A percentile compares a stretch with the other conserved stretches of the same genome.
Conservation (phyloP, 169 alveolate genomes). For the Plasmodium adleri region DNA sequence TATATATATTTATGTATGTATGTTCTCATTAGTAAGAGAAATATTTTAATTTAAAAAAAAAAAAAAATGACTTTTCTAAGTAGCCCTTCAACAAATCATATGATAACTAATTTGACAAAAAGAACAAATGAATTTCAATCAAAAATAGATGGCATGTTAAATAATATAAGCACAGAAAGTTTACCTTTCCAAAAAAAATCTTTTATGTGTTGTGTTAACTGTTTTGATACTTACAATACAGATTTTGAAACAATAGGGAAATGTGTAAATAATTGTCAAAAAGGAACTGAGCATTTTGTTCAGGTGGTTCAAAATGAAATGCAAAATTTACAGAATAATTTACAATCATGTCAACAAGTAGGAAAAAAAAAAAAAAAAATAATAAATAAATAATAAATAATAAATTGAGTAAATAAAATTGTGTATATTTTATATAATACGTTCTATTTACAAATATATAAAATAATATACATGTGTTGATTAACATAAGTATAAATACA, state of each 20-base stretch:
- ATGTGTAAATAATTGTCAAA: constrained; percentile 85
- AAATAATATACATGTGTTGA: too few relatives aligned
- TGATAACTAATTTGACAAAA: constrained; percentile 74
- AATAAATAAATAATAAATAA: too few relatives aligned
- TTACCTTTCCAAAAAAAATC: constrained; percentile 85
- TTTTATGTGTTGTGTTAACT: constrained; percentile 82
- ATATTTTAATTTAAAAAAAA: constrained; percentile 2
- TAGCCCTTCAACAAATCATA: constrained; percentile 66
- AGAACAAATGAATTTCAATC: constrained; percentile 85
- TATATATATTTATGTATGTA: too few relatives aligned
- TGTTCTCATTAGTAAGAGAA: too few relatives aligned
- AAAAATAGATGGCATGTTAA: constrained; percentile 81
- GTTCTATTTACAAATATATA: too few relatives aligned
- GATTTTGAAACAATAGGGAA: constrained; percentile 83
- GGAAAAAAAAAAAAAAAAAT: constrained; percentile 11
- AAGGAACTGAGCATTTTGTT: constrained; percentile 83
- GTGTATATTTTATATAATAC: too few relatives aligned
- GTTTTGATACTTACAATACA: constrained; percentile 81
- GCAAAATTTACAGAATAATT: constrained; percentile 81
- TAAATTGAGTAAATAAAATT: too few relatives aligned
- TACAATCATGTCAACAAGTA: constrained; percentile 84
- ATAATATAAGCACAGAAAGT: constrained; percentile 82
- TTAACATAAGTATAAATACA: neutral
- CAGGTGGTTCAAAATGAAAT: constrained; percentile 85
- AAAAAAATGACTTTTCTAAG: constrained; percentile 69